Evolutionary conservation across 148 eudicot species (phyloP).

Genomic region (Rhododendron ferrugineum): DNA sequence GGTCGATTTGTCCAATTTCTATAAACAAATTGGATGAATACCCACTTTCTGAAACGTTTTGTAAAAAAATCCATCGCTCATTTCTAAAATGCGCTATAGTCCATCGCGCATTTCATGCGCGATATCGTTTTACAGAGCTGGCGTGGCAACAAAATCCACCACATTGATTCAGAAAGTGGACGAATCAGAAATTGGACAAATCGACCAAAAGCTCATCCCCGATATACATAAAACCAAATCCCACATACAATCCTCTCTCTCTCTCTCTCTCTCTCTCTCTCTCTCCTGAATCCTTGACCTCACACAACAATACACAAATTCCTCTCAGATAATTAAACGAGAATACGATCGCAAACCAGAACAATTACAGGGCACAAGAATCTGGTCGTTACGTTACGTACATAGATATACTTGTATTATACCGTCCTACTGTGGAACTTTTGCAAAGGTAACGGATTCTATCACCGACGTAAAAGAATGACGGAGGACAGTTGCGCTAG

Average conservation of each 20-base stretch:
- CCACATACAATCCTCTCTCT: not conserved
- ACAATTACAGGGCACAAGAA: not conserved
- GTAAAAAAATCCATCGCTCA: no score
- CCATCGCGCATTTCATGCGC: no score
- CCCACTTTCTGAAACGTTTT: no score
- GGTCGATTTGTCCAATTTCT: no score
- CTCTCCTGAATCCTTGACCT: not conserved
- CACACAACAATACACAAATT: not conserved
- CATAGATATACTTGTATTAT: not conserved
- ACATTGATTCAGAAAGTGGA: no score
- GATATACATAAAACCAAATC: not conserved
- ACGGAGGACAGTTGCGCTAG: constrained; percentile 35
- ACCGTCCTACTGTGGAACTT: not conserved
- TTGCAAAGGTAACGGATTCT: not conserved
- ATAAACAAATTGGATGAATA: no score
- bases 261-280: not conserved
- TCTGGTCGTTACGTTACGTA: not conserved
- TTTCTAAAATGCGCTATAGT: no score
- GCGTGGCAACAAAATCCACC: no score
- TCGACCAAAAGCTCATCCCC: no score
- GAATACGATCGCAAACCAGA: not conserved
- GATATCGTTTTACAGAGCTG: no score
- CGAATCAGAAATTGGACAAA: no score
- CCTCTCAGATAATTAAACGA: not conserved
- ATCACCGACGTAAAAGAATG: constrained; percentile 19